phyloP scores from a whole-genome alignment of 768 basidiomycete species.

The Boletus speciosus region DNA sequence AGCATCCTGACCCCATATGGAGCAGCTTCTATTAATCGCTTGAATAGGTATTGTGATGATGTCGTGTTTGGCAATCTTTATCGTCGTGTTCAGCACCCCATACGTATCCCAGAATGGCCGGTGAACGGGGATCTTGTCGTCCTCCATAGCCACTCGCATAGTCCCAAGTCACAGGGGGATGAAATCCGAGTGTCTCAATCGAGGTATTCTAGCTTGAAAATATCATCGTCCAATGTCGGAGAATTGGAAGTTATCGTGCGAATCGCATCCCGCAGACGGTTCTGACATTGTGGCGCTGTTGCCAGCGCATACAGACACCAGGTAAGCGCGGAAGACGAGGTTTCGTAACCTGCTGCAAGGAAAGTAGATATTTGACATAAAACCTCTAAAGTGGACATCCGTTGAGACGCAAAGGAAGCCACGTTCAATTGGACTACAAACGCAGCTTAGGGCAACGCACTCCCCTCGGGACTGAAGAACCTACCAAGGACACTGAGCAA shows the following conservation, averaged over 20 bases:
- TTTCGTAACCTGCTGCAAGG: constrained; percentile 64
- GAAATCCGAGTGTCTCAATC: constrained; percentile 58
- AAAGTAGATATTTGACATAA: constrained; percentile 64
- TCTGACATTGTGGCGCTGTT: constrained; percentile 43
- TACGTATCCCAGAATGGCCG: constrained; percentile 31
- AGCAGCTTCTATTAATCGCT: constrained; percentile 52
- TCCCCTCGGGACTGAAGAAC: constrained; percentile 20
- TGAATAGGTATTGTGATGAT: constrained; percentile 58
- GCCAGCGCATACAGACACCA: constrained; percentile 63
- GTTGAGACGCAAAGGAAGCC: constrained; percentile 38
- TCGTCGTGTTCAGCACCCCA: constrained; percentile 29
- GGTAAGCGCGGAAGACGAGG: constrained; percentile 52
- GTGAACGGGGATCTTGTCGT: constrained; percentile 52
- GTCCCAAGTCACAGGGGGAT: constrained; percentile 56
- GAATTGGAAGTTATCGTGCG: constrained; percentile 24
- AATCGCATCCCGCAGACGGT: constrained; percentile 44
- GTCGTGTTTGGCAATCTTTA: constrained; percentile 47
- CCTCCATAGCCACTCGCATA: constrained; percentile 48
- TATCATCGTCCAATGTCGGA: constrained; percentile 20
- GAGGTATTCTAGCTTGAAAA: constrained; percentile 49
- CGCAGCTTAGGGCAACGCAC: neutral
- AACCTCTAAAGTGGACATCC: constrained; percentile 56
- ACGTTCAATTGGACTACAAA: constrained; percentile 58
- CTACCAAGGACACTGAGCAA: constrained; percentile 54
- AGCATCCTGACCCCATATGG: constrained; percentile 68